A percentile compares a stretch with the other conserved stretches of the same genome.
phyloP scores from a whole-genome alignment of 495 filamentous ascomycete genomes.

The Clohesyomyces aquaticus region DNA sequence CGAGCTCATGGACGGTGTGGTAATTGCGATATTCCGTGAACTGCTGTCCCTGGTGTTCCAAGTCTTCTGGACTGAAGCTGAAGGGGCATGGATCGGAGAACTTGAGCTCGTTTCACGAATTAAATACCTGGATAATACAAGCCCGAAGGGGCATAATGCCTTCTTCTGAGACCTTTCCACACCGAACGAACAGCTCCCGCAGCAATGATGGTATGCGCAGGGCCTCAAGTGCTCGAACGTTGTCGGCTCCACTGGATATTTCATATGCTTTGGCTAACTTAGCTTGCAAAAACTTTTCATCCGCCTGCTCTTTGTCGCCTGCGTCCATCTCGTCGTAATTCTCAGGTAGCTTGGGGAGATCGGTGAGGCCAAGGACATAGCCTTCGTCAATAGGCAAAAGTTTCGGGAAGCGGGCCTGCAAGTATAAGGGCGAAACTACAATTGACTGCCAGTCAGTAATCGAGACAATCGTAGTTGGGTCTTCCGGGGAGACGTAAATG shows the following conservation, averaged over 20 bases:
- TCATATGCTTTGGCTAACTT: constrained; percentile 49
- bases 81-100: constrained; percentile 45
- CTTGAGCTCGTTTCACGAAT: constrained; percentile 44
- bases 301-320: constrained; percentile 42
- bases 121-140: constrained; percentile 47
- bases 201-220: constrained; percentile 45
- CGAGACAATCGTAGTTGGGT: constrained; percentile 39
- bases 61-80: constrained; percentile 43
- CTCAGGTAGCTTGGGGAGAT: constrained; percentile 41
- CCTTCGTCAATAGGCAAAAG: constrained; percentile 46
- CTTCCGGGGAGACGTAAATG: constrained; percentile 43
- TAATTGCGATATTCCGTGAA: constrained; percentile 46
- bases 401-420: constrained; percentile 46
- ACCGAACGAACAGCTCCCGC: constrained; percentile 48
- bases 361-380: constrained; percentile 41
- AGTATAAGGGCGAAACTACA: constrained; percentile 35
- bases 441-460: constrained; percentile 16
- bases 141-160: constrained; percentile 47
- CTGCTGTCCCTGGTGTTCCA: constrained; percentile 40
- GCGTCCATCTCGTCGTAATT: constrained; percentile 40
- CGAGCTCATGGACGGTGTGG: constrained; percentile 45
- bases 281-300: constrained; percentile 39
- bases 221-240: constrained; percentile 43
- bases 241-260: constrained; percentile 42
- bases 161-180: constrained; percentile 44